Evolutionary conservation across 176 grass and related monocot species (phyloP), one percentile per base, ranked within the genome.

Genomic region (Hordeum marinum): DNA sequence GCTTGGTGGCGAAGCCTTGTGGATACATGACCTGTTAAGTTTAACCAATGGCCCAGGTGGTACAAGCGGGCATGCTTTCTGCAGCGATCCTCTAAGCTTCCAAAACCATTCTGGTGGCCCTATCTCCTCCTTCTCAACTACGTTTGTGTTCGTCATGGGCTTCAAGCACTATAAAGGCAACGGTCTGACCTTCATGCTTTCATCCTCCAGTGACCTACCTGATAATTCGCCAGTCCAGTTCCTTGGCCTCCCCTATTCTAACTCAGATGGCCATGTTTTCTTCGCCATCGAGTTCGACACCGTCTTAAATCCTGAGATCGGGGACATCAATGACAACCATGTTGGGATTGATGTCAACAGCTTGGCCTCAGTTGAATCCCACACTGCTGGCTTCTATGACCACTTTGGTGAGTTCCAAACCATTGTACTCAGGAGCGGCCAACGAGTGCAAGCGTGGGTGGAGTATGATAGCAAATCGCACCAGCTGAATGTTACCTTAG

Each of bases 351-450:
- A 67, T 10, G 2, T 67, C 63, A 35, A 67, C 31, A 67, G 63
- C 29, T 67, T 67, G 63, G 63, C 0, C 15, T 67, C 63, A 5
- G 31, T 67, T 67, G 63, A 35, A 35, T 67, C 7, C 15, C 31
- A 35, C 35, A 67, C 3, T 10, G 31, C 63, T 35, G 63, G 63
- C 63, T 67, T 67, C 63, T 67, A 35, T 67, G 0, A 20, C 29
- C 0, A 2, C 7, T 0, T 2, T 0, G 15, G 15, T 0, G 15
- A 4, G 7, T 67, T 67, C 63, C 7, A 18, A 34, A 67, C 63
- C 15, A 0, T 67, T 67, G 15, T 4, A 20, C 63, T 67, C 15
- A 35, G 1, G 20, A 15, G 17, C 63, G 31, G 15, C 1, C 0
- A 36, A 34, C 29, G 0, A 67, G 1, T 67, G 1, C 63, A 67